phyloP scores from a whole-genome alignment of 176 grass and related monocot species.

The Oryza australiensis region DNA sequence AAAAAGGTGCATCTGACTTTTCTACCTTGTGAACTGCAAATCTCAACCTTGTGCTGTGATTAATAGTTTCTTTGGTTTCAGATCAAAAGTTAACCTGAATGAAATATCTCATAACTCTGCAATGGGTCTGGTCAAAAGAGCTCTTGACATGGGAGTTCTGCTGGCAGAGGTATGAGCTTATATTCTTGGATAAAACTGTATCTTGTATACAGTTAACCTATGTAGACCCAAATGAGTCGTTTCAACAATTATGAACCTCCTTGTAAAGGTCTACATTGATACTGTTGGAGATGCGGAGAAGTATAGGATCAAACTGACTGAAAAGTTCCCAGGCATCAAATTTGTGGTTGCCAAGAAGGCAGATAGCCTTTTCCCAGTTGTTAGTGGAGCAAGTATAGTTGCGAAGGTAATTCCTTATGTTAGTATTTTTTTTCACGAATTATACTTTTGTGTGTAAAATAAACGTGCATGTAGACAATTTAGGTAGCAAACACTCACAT shows the following conservation, averaged over 20 bases:
- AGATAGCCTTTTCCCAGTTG: conserved; percentile 93
- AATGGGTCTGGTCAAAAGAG: conserved; percentile 74
- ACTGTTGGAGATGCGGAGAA: conserved; percentile 94
- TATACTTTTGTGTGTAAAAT: not conserved
- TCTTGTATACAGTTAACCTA: not conserved
- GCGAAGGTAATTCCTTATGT: conserved; percentile 62
- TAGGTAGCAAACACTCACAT: not conserved
- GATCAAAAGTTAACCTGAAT: conserved; percentile 87
- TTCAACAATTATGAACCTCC: conserved; percentile 4
- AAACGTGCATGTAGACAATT: not conserved
- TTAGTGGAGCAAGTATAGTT: conserved; percentile 96
- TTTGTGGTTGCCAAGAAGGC: conserved; percentile 97
- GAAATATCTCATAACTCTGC: conserved; percentile 98
- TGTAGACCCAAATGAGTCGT: not conserved
- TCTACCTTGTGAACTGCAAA: not conserved
- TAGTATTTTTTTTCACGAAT: not conserved
- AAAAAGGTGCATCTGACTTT: conserved; percentile 53
- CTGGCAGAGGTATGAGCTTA: conserved; percentile 65
- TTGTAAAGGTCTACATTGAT: conserved; percentile 83
- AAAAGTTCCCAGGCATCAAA: conserved; percentile 81
- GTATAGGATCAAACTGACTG: conserved; percentile 77
- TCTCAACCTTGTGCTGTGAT: not conserved
- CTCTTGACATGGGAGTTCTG: conserved; percentile 71
- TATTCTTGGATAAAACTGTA: not conserved
- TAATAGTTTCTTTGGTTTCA: conserved; percentile 39